Conservation (phyloP, 305 asterid species). For the Solanum aculeatissimum region DNA sequence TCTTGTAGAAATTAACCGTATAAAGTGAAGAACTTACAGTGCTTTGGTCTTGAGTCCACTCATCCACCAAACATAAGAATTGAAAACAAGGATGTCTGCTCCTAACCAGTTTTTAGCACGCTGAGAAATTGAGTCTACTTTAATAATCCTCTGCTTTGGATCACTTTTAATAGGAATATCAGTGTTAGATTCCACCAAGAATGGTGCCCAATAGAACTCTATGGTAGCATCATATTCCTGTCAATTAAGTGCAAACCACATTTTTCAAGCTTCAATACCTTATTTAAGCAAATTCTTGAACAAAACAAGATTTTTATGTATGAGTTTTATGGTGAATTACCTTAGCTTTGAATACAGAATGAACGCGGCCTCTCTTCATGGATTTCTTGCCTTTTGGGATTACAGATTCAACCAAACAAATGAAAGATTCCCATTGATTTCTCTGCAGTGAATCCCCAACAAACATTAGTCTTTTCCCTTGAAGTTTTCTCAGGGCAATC, state of each 20-base stretch:
- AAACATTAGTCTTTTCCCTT: constrained; percentile 73
- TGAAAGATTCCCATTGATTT: constrained; percentile 82
- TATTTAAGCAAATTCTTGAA: background rate
- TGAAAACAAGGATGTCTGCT: constrained; percentile 69
- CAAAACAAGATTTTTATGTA: background rate
- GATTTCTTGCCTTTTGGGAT: constrained; percentile 57
- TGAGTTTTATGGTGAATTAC: constrained; percentile 8
- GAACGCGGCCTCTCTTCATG: constrained; percentile 56
- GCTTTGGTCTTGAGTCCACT: constrained; percentile 61
- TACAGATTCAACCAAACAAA: constrained; percentile 58
- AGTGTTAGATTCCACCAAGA: constrained; percentile 74
- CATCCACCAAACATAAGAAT: constrained; percentile 95
- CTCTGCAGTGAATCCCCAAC: constrained; percentile 87
- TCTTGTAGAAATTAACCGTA: constrained; percentile 16
- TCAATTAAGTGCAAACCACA: background rate
- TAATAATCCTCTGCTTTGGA: constrained; percentile 58
- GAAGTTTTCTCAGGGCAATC: constrained; percentile 35
- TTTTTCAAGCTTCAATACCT: background rate
- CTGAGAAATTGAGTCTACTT: constrained; percentile 67
- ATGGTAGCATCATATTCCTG: constrained; percentile 72
- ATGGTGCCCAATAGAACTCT: constrained; percentile 96
- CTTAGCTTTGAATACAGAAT: constrained; percentile 61
- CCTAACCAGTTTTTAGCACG: constrained; percentile 74
- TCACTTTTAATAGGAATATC: constrained; percentile 52
- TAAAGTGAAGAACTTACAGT: constrained; percentile 28